Conservation (phyloP, 257 asterid genomes). For the Solanum gracilifrons region DNA sequence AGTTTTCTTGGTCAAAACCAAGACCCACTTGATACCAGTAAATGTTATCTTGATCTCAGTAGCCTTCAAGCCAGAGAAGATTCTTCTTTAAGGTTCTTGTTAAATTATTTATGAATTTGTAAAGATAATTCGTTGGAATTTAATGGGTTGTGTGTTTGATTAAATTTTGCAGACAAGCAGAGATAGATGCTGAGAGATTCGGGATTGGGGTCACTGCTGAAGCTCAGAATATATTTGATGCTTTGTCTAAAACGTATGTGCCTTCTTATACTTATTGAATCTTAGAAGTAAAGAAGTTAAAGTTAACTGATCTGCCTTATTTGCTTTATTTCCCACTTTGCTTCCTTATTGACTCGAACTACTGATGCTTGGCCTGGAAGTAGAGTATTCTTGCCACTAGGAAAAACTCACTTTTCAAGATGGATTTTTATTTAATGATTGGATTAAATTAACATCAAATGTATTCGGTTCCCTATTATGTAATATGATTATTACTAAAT, state of each 20-base stretch:
- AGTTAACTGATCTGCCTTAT: neutral
- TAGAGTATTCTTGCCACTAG: neutral
- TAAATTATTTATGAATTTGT: neutral
- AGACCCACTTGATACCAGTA: constrained; percentile 76
- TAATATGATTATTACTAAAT: neutral
- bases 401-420: neutral
- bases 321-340: neutral
- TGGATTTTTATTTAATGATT: neutral
- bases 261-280: neutral
- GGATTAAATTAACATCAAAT: neutral
- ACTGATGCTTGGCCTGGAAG: neutral
- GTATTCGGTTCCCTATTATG: neutral
- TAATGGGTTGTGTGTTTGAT: neutral
- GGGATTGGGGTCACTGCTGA: constrained; percentile 95
- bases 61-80: constrained; percentile 78
- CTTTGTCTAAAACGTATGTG: constrained; percentile 85
- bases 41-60: constrained; percentile 68
- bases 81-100: constrained; percentile 64
- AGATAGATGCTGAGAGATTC: constrained; percentile 79
- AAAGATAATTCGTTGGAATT: neutral
- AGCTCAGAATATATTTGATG: constrained; percentile 85
- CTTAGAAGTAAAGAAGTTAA: neutral
- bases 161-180: constrained; percentile 65
- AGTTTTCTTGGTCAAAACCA: constrained; percentile 63
- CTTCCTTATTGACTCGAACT: neutral